phyloP scores from a whole-genome alignment of 1,284 basidiomycete genomes.

The Schizophyllum amplum region DNA sequence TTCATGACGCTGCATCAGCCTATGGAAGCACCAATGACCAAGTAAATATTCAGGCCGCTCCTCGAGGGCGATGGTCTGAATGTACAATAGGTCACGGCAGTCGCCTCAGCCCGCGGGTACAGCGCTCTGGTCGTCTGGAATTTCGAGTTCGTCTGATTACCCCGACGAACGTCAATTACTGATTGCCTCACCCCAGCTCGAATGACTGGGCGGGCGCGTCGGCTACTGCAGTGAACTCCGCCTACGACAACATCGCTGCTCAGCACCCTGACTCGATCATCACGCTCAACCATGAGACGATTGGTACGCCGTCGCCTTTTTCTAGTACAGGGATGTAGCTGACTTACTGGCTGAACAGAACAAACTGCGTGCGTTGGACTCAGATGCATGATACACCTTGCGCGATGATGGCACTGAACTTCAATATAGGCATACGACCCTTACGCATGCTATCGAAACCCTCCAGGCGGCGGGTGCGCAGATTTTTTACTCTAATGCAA shows the following conservation, averaged over 20 bases:
- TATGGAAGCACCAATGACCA: slow-evolving; percentile 45
- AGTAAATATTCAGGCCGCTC: too few relatives aligned
- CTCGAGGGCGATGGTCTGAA: too few relatives aligned
- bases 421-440: slow-evolving; percentile 20
- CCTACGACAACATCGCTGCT: slow-evolving; percentile 1
- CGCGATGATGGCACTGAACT: too few relatives aligned
- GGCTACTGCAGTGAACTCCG: neutral
- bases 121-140: slow-evolving; percentile 33
- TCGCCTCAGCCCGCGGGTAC: slow-evolving; percentile 22
- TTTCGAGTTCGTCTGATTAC: slow-evolving; percentile 25
- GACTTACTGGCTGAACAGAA: neutral
- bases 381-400: too few relatives aligned
- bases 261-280: neutral
- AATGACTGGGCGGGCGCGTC: slow-evolving; percentile 7
- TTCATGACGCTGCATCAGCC: slow-evolving; percentile 19
- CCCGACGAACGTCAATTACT: neutral
- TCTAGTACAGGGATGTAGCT: neutral
- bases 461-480: slow-evolving; percentile 21
- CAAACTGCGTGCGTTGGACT: neutral
- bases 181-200: neutral
- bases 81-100: slow-evolving; percentile 28
- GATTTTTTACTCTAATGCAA: too few relatives aligned
- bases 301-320: slow-evolving; percentile 17
- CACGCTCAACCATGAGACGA: slow-evolving; percentile 11
- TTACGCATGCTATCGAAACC: slow-evolving; percentile 25